Percentiles rank a stretch among this genome's conserved stretches.
Evolutionary conservation across 371 early-diverging fungal species (phyloP).

Genomic region (Zancudomyces culisetae): DNA sequence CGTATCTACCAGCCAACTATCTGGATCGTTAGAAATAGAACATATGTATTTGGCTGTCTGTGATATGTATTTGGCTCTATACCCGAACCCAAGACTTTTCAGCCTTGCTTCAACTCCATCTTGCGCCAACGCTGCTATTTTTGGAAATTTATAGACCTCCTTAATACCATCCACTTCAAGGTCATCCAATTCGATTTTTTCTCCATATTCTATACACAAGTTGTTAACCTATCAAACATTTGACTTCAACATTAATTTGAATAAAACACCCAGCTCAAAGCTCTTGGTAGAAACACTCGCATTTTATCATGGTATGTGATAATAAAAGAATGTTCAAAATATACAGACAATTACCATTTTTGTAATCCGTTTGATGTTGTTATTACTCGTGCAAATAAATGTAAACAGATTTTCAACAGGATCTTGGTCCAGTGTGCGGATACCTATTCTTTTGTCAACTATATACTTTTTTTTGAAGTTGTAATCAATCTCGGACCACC

Average conservation of each 20-base stretch:
- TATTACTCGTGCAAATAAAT: constrained; percentile 93
- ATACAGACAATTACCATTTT: constrained; percentile 64
- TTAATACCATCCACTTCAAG: constrained; percentile 8
- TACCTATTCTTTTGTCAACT: constrained; percentile 34
- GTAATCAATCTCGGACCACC: constrained; percentile 43
- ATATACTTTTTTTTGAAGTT: constrained; percentile 38
- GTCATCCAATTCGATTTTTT: constrained; percentile 27
- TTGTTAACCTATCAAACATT: constrained; percentile 39
- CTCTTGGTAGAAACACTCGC: no score
- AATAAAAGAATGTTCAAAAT: no score
- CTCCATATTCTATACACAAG: constrained; percentile 44
- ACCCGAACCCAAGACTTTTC: constrained; percentile 73
- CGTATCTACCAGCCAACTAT: constrained; percentile 38
- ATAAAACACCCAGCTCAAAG: no score
- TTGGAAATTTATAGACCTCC: constrained; percentile 53
- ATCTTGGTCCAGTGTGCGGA: constrained; percentile 67
- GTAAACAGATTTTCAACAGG: constrained; percentile 76
- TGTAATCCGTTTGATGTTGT: constrained; percentile 85
- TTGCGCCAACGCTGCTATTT: constrained; percentile 27
- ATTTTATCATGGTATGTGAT: no score
- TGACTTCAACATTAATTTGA: no score
- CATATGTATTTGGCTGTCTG: constrained; percentile 38
- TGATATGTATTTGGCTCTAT: constrained; percentile 77
- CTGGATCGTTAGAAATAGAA: constrained; percentile 24
- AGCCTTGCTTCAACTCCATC: constrained; percentile 43